Base-by-base conservation (phyloP, 106 monocot species). In the Dioscorea alata region DNA sequence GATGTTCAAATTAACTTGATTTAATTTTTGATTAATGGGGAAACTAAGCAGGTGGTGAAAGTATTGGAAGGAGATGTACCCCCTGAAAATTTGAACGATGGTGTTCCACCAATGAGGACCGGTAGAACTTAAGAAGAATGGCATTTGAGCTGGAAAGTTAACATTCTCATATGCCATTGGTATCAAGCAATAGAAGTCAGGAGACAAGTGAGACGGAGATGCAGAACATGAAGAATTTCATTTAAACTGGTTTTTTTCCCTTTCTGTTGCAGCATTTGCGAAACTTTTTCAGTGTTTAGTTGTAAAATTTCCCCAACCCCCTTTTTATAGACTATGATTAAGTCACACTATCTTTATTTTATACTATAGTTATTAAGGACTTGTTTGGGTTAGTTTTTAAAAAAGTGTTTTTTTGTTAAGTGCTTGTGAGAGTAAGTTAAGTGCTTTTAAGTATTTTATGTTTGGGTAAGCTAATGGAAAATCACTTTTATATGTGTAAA, bases 41-140 rank as follows among this genome's bases (percentile, higher is more conserved):
- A 22, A 50, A 62, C 23, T 33, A 13, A 62, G n/a, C 79, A 83
- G 85, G 49, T 85, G 62, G 78, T 85, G 35, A 69, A 81, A 35
- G 85, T 77, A 10, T 68, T 85, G 53, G 85, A 85, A 68, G 85
- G 85, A 49, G 81, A 81, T 50, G 77, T 81, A 0, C 78, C 74
- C 20, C 77, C 81, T 14, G 78, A 85, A 0, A 71, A 81, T 68
- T 60, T 77, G 48, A 85, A 77, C 32, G 74, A 85, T 60, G 85
- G 81, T 19, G 35, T 74, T 8, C 66, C n/a, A 52, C 85, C 53
- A 85, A 73, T 14, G 57, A 73, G 23, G 74, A 73, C 48, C 53
- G 71, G 71, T 59, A 78, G 51, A 77, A 81, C 8, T 80, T 81
- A 51, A 66, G 74, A 53, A 77, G 78, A 62, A 78, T 81, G 80